phyloP scores from a whole-genome alignment of 768 basidiomycete species.

The Trametes cubensis region DNA sequence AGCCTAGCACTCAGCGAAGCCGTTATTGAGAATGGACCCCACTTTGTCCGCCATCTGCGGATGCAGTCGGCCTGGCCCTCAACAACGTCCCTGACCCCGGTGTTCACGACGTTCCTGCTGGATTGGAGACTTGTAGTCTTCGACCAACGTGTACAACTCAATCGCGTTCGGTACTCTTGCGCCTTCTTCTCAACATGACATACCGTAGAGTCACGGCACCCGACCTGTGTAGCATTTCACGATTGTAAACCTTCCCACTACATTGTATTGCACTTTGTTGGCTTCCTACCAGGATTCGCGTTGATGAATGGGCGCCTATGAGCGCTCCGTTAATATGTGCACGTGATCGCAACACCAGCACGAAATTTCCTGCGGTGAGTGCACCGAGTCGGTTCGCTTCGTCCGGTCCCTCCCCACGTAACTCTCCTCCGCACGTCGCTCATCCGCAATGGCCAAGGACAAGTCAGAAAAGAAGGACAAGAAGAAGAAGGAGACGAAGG shows the following conservation, averaged over 20 bases:
- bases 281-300: neutral
- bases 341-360: constrained; percentile 7
- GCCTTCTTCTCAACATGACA: no score
- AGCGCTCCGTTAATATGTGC: neutral
- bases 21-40: neutral
- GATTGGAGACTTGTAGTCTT: no score
- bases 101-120: neutral
- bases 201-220: no score
- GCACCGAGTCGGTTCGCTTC: neutral
- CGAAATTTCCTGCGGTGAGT: constrained; percentile 9
- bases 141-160: no score
- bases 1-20: neutral
- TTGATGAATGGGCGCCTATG: neutral
- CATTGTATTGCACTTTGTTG: no score
- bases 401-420: neutral
- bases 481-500: constrained; percentile 55
- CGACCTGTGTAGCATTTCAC: no score
- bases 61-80: no score
- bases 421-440: neutral
- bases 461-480: constrained; percentile 79
- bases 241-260: no score
- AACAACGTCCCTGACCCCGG: neutral
- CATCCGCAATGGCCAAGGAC: constrained; percentile 60
- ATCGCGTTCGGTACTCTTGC: no score
- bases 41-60: neutral